Base-by-base conservation (phyloP, 176 grass and related monocot genomes). In the Oropetium thomaeum region DNA sequence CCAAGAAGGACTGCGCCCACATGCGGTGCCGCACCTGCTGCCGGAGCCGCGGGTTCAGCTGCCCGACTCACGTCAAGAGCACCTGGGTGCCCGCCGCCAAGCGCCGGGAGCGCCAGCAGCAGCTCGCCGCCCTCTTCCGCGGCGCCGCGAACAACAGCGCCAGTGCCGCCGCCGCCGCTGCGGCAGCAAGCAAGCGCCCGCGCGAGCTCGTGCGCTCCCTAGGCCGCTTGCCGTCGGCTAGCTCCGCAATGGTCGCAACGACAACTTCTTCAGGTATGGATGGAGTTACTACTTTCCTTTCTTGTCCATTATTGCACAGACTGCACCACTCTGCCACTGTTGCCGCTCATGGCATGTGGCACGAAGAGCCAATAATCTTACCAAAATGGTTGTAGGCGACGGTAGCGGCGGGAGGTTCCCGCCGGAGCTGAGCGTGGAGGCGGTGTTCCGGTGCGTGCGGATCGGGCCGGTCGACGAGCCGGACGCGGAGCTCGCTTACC, bases 21-120 rank as follows among this genome's bases (percentile, higher is more conserved):
- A 61, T 92, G 66, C 87, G 96, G 15, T 99, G 96, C 89, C 87
- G 96, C 12, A 99, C 96, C 43, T 99, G 96, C 52, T 99, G 96
- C 83, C 81, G 89, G 28, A 99, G 96, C 89, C 89, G 96, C 20
- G 92, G 92, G 6, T 92, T 99, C 59, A 86, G 45, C 67, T 99
- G 96, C 79, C 17, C 87, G 20, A 99, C 96, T 32, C 96, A 99
- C 79, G 71, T 99, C 29, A 94, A 92, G 79, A 92, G 84, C 87
- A 95, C 96, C 15, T 99, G 96, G 96, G 91, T 99, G 20, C 89
- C 96, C 11, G 96, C 96, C 34, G 6, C 87, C 38, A 99, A 92
- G 86, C 85, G 95, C 58, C 91, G 96, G 31, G 91, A 95, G 82
- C 79, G 89, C 34, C 95, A 93, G 77, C 95, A 97, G 55, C 95